These are phyloP conservation scores for Penicillium sclerotiorum DNA, from an alignment of 2,329 filamentous ascomycete genomes.

Conservation along the genomic window DNA sequence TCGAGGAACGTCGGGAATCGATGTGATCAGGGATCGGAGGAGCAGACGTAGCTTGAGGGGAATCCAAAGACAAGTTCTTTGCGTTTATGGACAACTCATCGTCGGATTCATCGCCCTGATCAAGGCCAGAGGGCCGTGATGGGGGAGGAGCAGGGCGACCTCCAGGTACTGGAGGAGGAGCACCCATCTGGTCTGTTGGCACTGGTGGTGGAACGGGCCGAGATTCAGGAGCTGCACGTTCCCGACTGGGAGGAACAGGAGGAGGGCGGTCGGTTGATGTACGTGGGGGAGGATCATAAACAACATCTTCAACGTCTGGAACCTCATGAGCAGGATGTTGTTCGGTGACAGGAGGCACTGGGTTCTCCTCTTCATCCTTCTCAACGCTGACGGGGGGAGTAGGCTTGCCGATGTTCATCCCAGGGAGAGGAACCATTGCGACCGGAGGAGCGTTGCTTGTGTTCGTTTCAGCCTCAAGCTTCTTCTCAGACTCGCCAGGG, in stretches of 20 bases:
- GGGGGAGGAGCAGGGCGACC: slow-evolving; percentile 64
- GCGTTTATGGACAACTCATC: slow-evolving; percentile 72
- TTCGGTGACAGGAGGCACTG: slow-evolving; percentile 45
- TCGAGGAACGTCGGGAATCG: slow-evolving; percentile 42
- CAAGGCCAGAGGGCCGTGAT: slow-evolving; percentile 64
- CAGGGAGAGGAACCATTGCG: slow-evolving; percentile 67
- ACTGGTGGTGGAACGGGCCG: slow-evolving; percentile 41
- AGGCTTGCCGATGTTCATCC: slow-evolving; percentile 61
- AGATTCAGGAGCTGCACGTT: slow-evolving; percentile 47
- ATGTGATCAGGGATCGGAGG: slow-evolving; percentile 45
- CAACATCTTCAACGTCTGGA: slow-evolving; percentile 58
- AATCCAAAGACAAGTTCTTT: slow-evolving; percentile 48
- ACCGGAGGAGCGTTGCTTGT: slow-evolving; percentile 45
- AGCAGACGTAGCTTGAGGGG: slow-evolving; percentile 48
- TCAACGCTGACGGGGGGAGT: slow-evolving; percentile 48
- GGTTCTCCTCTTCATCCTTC: slow-evolving; percentile 55
- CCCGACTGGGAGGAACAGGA: slow-evolving; percentile 52
- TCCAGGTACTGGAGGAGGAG: slow-evolving; percentile 54
- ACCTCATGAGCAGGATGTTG: slow-evolving; percentile 50
- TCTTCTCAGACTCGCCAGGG: slow-evolving; percentile 38
- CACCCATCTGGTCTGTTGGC: slow-evolving; percentile 37
- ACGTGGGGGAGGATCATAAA: slow-evolving; percentile 35
- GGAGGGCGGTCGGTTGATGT: slow-evolving; percentile 46
- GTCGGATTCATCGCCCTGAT: slow-evolving; percentile 81
- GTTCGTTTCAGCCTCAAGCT: slow-evolving; percentile 34